phyloP scores from a whole-genome alignment of 2,329 filamentous ascomycete species.

The Colletotrichum destructivum region DNA sequence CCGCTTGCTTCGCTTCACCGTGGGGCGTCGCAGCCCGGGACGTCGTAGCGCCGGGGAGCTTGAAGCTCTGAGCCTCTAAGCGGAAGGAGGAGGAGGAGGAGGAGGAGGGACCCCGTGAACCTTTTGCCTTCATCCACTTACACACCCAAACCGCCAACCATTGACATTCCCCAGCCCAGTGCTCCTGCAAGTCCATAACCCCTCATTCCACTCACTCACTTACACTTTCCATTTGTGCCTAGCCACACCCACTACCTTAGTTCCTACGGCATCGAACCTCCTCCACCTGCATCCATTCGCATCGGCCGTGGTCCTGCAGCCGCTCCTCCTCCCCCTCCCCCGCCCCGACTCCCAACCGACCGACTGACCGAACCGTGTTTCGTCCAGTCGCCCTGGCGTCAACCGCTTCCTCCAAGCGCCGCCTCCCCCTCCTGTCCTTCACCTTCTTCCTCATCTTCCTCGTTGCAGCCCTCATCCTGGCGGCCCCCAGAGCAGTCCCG shows the following conservation, averaged over 20 bases:
- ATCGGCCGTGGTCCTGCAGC: slow-evolving; percentile 31
- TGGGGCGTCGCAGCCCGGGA: slow-evolving; percentile 17
- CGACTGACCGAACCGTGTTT: slow-evolving; percentile 31
- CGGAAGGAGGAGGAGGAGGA: slow-evolving; percentile 1
- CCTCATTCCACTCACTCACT: slow-evolving; percentile 29
- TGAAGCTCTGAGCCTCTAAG: slow-evolving; percentile 3
- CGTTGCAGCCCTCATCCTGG: slow-evolving; percentile 74
- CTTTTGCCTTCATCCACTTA: slow-evolving; percentile 13
- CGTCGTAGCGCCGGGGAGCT: slow-evolving; percentile 34
- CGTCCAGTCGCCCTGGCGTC: slow-evolving; percentile 56
- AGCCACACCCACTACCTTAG: neutral
- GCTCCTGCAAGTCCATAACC: slow-evolving; percentile 29
- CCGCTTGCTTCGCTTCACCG: slow-evolving; percentile 22
- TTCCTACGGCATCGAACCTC: neutral
- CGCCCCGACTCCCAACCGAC: slow-evolving; percentile 35
- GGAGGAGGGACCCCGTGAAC: slow-evolving; percentile 3
- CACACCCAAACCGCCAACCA: neutral
- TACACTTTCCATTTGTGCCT: slow-evolving; percentile 7
- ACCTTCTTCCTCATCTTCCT: slow-evolving; percentile 71
- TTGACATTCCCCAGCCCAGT: slow-evolving; percentile 18
- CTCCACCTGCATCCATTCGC: slow-evolving; percentile 17
- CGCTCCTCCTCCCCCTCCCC: slow-evolving; percentile 32
- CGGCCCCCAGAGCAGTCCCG: slow-evolving; percentile 71
- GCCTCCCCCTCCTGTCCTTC: slow-evolving; percentile 57
- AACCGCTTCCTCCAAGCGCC: slow-evolving; percentile 43